A percentile compares a stretch with the other conserved stretches of the same genome.
These are phyloP conservation scores for Tremella fuciformis DNA, from an alignment of 768 basidiomycete species.

Conservation along the genomic window DNA sequence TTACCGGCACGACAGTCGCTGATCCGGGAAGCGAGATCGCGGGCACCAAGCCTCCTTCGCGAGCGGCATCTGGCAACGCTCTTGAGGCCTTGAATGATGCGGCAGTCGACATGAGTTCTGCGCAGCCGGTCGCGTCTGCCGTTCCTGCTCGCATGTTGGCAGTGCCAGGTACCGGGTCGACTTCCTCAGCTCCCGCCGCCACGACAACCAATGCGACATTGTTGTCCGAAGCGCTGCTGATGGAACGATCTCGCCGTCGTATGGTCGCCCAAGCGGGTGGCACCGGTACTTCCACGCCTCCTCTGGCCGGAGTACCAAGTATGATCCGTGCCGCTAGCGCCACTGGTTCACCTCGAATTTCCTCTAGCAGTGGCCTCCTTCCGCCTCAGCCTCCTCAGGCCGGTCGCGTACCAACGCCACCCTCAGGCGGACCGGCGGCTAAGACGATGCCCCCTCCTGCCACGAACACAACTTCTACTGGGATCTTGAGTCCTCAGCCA, in stretches of 20 bases:
- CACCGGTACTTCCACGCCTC: conserved; percentile 3
- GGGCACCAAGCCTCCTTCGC: conserved; percentile 1
- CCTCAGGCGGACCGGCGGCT: background rate
- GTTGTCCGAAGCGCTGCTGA: conserved; percentile 16
- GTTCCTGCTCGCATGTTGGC: conserved; percentile 10
- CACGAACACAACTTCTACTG: background rate
- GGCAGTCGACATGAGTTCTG: background rate
- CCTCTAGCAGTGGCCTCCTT: too few species aligned
- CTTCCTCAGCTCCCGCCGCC: background rate
- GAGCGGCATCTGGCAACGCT: background rate
- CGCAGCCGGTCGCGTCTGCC: conserved; percentile 8
- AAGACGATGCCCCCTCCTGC: conserved; percentile 6
- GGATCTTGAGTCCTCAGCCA: conserved; percentile 21
- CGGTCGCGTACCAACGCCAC: background rate
- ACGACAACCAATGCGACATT: conserved; percentile 3
- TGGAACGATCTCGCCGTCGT: conserved; percentile 16
- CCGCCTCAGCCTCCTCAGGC: background rate
- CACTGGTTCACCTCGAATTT: background rate
- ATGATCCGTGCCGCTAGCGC: conserved; percentile 2
- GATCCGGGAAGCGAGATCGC: background rate
- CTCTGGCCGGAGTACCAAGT: background rate
- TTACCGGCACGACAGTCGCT: background rate
- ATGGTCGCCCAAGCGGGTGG: conserved; percentile 1
- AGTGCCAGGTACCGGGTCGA: conserved; percentile 3
- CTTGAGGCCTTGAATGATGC: background rate